Conservation (phyloP, 768 basidiomycete genomes). For the Mycena metata region DNA sequence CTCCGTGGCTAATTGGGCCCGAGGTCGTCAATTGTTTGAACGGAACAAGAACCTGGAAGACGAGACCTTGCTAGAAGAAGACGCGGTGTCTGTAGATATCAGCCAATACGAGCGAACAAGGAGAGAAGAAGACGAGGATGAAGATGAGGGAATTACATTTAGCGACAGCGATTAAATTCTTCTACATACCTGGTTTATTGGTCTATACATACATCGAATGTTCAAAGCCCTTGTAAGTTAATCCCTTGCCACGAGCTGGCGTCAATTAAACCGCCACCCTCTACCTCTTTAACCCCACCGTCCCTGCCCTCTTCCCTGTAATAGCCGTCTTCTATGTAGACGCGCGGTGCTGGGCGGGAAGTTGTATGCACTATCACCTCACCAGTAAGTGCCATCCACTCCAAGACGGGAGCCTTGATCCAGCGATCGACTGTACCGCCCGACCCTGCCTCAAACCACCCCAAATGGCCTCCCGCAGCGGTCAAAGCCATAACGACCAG, state of each 20-base stretch:
- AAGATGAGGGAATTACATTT: constrained; percentile 75
- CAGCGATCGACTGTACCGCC: constrained; percentile 64
- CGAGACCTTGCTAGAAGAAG: constrained; percentile 87
- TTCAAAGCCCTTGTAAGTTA: constrained; percentile 72
- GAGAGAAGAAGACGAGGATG: constrained; percentile 75
- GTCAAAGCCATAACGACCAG: constrained; percentile 75
- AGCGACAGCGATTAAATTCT: constrained; percentile 85
- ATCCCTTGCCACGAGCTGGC: constrained; percentile 67
- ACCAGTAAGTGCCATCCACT: constrained; percentile 75
- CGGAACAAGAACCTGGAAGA: constrained; percentile 85
- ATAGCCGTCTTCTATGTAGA: constrained; percentile 69
- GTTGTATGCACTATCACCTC: constrained; percentile 61
- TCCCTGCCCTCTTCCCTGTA: constrained; percentile 70
- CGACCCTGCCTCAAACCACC: constrained; percentile 79
- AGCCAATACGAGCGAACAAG: constrained; percentile 87
- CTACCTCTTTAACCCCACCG: constrained; percentile 69
- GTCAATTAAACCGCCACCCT: constrained; percentile 65
- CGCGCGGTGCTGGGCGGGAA: constrained; percentile 44
- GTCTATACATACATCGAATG: constrained; percentile 23
- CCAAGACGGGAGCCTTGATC: constrained; percentile 78
- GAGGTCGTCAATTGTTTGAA: constrained; percentile 95
- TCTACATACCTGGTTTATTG: too few relatives aligned
- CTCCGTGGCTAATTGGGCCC: constrained; percentile 11
- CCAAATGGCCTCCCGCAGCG: constrained; percentile 79
- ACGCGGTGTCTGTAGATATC: constrained; percentile 87